Evolutionary conservation across 2,329 filamentous ascomycete genomes (phyloP), one percentile per base, ranked within the genome.

Genomic region (Exophiala dermatitidis): DNA sequence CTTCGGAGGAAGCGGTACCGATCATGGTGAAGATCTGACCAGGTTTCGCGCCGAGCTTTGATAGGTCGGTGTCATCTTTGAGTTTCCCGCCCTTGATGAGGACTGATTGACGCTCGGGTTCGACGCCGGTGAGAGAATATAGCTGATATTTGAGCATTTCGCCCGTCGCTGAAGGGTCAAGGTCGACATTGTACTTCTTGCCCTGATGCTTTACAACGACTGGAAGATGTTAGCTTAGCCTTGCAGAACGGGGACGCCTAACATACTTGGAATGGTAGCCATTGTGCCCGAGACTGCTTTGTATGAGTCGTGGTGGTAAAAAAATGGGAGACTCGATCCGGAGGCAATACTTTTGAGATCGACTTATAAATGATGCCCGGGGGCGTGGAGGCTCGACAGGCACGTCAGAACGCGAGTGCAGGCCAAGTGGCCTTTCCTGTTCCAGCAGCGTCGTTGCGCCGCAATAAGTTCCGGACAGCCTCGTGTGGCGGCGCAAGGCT

Each of bases 61-160:
- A 83, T 70, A 98, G 83, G 55, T 89, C 84, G 54, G 89, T 88
- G 67, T 97, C 90, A 81, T 98, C 87, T 72, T 96, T 98, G 64
- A 98, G 82, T 71, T 95, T 89, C 60, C 88, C 88, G 60, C 90
- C 90, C 73, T 95, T 96, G 71, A 96, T 82, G 52, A 98, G 74
- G 63, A 98, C 88, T 75, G 97, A 97, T 72, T 98, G 94, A 58
- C 91, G 86, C 59, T 95, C 88, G 60, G 93, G 93, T 69, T 97
- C 93, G 67, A 98, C 93, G 57, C 88, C 90, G 44, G 93, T 98
- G 52, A 98, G 77, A 59, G 90, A 96, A 75, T 86, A 98, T 54
- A 98, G 81, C 71, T 97, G 93, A 66, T 87, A 88, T 71, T 97
- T 98, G 77, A 98, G 89, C 53, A 87, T 88, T 71, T 96, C 90